Evolutionary conservation across 768 basidiomycete genomes (phyloP).

Genomic region (Tulasnella sp.): DNA sequence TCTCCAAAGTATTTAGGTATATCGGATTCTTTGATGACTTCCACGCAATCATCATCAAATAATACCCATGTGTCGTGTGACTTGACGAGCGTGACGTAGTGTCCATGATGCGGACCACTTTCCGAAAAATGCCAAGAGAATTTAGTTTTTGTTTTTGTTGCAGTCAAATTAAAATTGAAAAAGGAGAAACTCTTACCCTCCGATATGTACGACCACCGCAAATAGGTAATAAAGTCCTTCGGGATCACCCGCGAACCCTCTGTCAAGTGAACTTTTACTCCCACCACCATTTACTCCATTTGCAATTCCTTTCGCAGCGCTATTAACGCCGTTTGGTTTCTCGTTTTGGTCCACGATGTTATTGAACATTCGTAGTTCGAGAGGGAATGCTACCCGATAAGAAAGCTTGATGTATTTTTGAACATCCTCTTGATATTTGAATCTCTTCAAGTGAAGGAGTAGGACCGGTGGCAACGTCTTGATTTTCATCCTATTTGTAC

Average conservation of each 20-base stretch:
- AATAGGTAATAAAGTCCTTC: slow-evolving; percentile 91
- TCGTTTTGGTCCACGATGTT: slow-evolving; percentile 76
- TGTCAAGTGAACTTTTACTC: slow-evolving; percentile 4
- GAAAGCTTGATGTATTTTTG: slow-evolving; percentile 87
- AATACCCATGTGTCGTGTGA: slow-evolving; percentile 72
- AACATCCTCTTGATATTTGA: slow-evolving; percentile 94
- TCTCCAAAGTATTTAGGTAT: slow-evolving; percentile 94
- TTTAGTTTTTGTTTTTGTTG: background rate
- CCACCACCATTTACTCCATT: slow-evolving; percentile 1
- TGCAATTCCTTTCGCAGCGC: too few species aligned
- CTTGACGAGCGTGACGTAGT: slow-evolving; percentile 92
- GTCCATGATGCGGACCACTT: slow-evolving; percentile 96
- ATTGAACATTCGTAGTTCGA: slow-evolving; percentile 77
- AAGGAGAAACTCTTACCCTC: slow-evolving; percentile 57
- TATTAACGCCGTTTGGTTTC: background rate
- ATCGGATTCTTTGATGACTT: slow-evolving; percentile 73
- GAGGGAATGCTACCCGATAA: slow-evolving; percentile 93
- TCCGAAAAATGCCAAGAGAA: slow-evolving; percentile 11
- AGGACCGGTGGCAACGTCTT: slow-evolving; percentile 91
- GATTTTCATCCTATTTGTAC: slow-evolving; percentile 78
- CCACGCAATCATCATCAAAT: slow-evolving; percentile 93
- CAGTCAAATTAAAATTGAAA: slow-evolving; percentile 9
- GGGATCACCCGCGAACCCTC: slow-evolving; percentile 49
- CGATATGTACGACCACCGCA: slow-evolving; percentile 97
- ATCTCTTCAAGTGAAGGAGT: slow-evolving; percentile 91